These are phyloP conservation scores for Aureobasidium sp. DNA, from an alignment of 2,329 filamentous ascomycete genomes.

Conservation along the genomic window DNA sequence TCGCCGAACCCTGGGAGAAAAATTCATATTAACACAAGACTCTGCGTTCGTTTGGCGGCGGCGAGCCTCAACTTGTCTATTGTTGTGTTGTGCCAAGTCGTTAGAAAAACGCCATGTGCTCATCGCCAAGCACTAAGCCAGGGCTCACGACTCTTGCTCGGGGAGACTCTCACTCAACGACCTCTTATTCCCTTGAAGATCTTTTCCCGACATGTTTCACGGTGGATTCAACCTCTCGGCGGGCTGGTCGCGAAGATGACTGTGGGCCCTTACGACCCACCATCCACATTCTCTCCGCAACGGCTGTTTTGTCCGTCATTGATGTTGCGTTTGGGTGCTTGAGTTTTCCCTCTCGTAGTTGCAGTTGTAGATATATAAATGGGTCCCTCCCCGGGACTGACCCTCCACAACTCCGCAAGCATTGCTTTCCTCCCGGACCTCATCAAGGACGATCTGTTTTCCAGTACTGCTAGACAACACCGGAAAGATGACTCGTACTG, in stretches of 20 bases:
- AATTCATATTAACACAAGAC: background rate
- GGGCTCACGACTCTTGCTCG: background rate
- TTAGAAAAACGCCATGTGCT: constrained; percentile 4
- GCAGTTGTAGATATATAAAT: constrained; percentile 9
- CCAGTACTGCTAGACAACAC: constrained; percentile 8
- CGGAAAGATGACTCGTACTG: constrained; percentile 7
- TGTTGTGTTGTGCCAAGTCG: constrained; percentile 7
- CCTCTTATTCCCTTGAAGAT: constrained; percentile 9
- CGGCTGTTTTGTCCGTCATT: constrained; percentile 11
- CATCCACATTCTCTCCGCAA: constrained; percentile 11
- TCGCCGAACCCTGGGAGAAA: background rate
- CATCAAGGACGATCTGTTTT: constrained; percentile 5
- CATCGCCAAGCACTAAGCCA: constrained; percentile 4
- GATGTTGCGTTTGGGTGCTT: background rate
- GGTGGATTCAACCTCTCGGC: constrained; percentile 11
- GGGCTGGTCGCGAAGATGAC: constrained; percentile 2
- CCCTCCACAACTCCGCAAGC: constrained; percentile 10
- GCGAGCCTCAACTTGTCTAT: background rate
- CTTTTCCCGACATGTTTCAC: background rate
- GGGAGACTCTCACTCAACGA: constrained; percentile 3
- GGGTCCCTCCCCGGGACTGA: background rate
- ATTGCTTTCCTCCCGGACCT: background rate
- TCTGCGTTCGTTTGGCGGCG: background rate
- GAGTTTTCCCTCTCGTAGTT: background rate
- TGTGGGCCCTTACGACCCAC: constrained; percentile 6